Evolutionary conservation across 768 basidiomycete species (phyloP), one percentile per base, ranked within the genome.

Genomic region (Suillus placidus): DNA sequence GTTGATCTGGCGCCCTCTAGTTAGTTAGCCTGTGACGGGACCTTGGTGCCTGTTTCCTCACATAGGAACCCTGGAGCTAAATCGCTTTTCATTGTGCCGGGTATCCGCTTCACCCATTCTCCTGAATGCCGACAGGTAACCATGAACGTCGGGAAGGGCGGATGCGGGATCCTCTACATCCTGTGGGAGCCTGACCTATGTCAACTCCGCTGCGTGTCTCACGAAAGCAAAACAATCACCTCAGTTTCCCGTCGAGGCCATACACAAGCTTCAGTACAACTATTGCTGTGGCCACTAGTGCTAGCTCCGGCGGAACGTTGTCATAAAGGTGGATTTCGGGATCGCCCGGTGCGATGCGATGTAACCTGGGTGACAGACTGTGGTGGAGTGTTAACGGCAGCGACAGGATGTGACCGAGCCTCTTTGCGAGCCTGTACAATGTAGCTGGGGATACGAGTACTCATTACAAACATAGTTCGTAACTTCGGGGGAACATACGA

Each of bases 221-320:
- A 51, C 35, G 45, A 54, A 37, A 56, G 66, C 56, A 10, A 40
- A 23, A n/a, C 3, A 67, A 79, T 66, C 72, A 88, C 91, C 92
- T 85, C 62, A 71, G 64, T 68, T 79, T 80, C 35, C 88, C 92
- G 73, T 95, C 94, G 35, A 95, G 72, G 1, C 94, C 95, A 71
- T 95, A 95, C 32, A 89, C 84, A 83, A 97, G 83, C 79, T 95
- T 96, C 70, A 95, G 80, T 42, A 88, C 87, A 13, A 94, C 82
- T 14, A 95, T 81, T 57, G 85, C 84, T 16, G 80, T 81, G 2
- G 85, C 87, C 52, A 86, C 73, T 30, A 93, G 77, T 3, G 84
- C 83, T 58, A 90, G 78, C 72, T 95, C 94, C 12, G 89, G 84
- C 7, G 92, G 87, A 35, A 84, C 82, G 68, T 84, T 87, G 74